Evolutionary conservation across 805 yeast species (phyloP), one percentile per base, ranked within the genome.

Genomic region (Pichia cabralensis): DNA sequence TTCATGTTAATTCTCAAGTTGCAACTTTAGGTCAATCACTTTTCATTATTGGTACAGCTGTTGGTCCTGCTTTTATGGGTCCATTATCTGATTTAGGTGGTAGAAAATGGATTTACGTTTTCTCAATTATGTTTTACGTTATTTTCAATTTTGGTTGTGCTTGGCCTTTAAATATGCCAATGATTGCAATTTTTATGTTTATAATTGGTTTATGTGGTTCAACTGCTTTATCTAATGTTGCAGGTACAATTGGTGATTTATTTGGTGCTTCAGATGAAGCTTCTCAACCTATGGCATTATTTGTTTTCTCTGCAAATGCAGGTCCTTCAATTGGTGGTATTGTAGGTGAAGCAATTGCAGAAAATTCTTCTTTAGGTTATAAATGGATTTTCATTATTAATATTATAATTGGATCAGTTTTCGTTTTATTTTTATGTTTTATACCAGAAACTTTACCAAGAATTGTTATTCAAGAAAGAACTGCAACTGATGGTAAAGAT

Each of bases 241-340:
- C 62, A 8, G 62, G 62, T 42, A 50, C 60, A 16, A 50, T 57
- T 43, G 60, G 57, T 38, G 62, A 57, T 40, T 38, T 57, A 39
- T 57, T 57, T 32, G 55, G 55, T 40, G 46, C 49, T 37, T 47
- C 60, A 5, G 61, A 56, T 41, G 53, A 42, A 31, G 61, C 62
- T 12, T 50, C 60, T 14, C 60, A 55, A 37, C 56, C 61, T 28
- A 56, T 57, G 61, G 55, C 58, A 6, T 31, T 55, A 3, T 57
- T 57, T 28, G 62, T 57, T 13, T 47, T 49, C 38, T 45, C 56
- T 25, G 61, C 61, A 27, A 56, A 57, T 43, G 47, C 56, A 21
- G 62, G 62, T 35, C 61, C 62, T 25, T 52, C 58, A 12, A 33
- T 57, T 29, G 62, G 62, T 38, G 58, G 60, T 40, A 55, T 58